Evolutionary conservation across 2,329 filamentous ascomycete species (phyloP).

Genomic region (Aspergillus chevalieri): DNA sequence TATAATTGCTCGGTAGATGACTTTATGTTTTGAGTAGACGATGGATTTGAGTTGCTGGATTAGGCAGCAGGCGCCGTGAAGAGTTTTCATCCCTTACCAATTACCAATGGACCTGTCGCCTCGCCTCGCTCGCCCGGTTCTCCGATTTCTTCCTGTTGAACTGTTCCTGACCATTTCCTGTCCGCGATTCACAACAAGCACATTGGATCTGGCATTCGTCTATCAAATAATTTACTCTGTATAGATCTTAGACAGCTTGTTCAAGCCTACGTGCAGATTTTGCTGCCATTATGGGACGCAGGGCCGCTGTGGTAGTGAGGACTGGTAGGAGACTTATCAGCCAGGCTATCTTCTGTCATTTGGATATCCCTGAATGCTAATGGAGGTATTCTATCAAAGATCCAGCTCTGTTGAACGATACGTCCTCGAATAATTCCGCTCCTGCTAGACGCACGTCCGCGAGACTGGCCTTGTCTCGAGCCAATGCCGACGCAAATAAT

Average conservation of each 20-base stretch:
- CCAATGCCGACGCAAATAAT: conserved; percentile 5
- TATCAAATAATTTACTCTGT: neutral
- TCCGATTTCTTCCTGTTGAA: neutral
- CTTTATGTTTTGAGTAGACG: neutral
- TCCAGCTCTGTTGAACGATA: neutral
- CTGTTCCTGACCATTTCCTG: neutral
- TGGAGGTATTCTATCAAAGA: neutral
- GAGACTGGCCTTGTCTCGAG: conserved; percentile 14
- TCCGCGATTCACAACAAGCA: neutral
- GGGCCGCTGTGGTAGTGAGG: neutral
- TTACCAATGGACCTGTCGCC: neutral
- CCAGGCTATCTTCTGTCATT: neutral
- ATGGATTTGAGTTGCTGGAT: neutral
- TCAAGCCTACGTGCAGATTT: neutral
- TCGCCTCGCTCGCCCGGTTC: neutral
- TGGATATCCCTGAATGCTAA: neutral
- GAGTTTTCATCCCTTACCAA: conserved; percentile 4
- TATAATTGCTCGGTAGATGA: neutral
- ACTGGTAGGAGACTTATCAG: neutral
- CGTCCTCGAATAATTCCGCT: conserved; percentile 2
- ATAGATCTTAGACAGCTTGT: neutral
- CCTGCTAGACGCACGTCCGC: conserved; percentile 18
- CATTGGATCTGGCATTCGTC: neutral
- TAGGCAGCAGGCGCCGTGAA: conserved; percentile 1
- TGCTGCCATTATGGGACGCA: neutral